Evolutionary conservation across 2,329 filamentous ascomycete species (phyloP).

Genomic region (Alternaria sp.): DNA sequence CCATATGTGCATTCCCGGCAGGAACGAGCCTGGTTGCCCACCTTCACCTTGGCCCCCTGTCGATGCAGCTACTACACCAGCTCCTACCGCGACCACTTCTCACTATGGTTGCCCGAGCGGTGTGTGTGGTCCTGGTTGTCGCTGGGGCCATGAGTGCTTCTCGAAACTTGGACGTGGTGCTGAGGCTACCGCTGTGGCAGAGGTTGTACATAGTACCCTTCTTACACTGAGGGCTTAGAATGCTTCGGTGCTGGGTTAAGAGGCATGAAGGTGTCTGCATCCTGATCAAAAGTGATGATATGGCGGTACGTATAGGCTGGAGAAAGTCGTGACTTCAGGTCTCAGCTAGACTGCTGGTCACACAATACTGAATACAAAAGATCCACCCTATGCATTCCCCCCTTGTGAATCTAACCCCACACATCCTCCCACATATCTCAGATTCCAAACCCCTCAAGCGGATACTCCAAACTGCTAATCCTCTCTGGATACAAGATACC

Average conservation of each 20-base stretch:
- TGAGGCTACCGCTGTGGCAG: neutral
- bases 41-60: neutral
- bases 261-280: neutral
- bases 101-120: neutral
- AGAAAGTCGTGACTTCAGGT: neutral
- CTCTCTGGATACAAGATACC: constrained; percentile 70
- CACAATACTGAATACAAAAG: neutral
- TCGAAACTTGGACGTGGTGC: neutral
- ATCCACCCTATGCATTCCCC: neutral
- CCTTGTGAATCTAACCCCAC: neutral
- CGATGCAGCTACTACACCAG: neutral
- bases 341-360: neutral
- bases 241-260: no score
- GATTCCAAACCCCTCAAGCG: constrained; percentile 30
- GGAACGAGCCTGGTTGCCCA: neutral
- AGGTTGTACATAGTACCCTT: neutral
- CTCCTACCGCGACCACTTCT: neutral
- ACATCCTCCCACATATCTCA: neutral
- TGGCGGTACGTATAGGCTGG: neutral
- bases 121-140: neutral
- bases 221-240: neutral
- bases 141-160: neutral
- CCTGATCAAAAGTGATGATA: neutral
- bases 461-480: constrained; percentile 64
- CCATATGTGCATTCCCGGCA: neutral